phyloP scores from a whole-genome alignment of 768 basidiomycete species.

The Rubroboletus pulcherrimus region DNA sequence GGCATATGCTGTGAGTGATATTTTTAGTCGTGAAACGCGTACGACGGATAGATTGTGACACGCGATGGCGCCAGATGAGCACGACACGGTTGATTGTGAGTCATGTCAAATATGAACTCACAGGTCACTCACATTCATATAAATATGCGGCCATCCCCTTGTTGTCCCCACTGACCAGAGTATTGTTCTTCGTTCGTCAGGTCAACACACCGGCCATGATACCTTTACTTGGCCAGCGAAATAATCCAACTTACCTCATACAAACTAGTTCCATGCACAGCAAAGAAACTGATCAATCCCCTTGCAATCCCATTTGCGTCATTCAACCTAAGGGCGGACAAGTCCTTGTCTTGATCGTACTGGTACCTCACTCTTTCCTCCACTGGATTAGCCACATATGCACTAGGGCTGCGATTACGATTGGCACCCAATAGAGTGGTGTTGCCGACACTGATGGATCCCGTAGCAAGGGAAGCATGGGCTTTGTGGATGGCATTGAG shows the following conservation, averaged over 20 bases:
- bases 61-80: not conserved
- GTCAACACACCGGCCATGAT: not conserved
- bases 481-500: conserved; percentile 67
- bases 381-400: conserved; percentile 72
- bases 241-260: conserved; percentile 48
- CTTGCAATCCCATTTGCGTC: conserved; percentile 53
- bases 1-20: conserved; percentile 42
- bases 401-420: conserved; percentile 70
- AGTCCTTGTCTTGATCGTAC: conserved; percentile 70
- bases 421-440: conserved; percentile 67
- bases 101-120: not conserved
- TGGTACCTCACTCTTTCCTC: conserved; percentile 64
- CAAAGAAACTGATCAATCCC: conserved; percentile 71
- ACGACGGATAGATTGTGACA: not conserved
- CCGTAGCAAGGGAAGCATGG: conserved; percentile 56
- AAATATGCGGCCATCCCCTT: conserved; percentile 83
- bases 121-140: conserved; percentile 55
- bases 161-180: conserved; percentile 76
- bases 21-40: not conserved
- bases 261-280: conserved; percentile 79
- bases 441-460: conserved; percentile 61
- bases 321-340: conserved; percentile 65
- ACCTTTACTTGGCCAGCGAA: not conserved
- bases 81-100: not conserved
- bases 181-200: conserved; percentile 57